These are phyloP conservation scores for Platanthera guangdongensis DNA, from an alignment of 106 monocot species.

Conservation along the genomic window DNA sequence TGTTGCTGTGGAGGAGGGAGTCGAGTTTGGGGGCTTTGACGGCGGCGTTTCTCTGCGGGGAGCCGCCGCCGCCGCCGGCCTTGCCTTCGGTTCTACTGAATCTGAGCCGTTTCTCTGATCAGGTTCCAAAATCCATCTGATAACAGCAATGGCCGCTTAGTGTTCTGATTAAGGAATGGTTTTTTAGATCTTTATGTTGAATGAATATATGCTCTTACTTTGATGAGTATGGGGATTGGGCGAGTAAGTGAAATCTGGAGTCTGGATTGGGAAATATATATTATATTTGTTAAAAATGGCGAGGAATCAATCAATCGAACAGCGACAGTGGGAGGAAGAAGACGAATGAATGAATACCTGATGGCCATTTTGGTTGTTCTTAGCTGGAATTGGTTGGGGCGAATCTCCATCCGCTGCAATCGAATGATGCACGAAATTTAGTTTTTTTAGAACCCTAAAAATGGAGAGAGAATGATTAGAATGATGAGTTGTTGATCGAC, in stretches of 20 bases:
- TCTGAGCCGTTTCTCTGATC: conserved; percentile 16
- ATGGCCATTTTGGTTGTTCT: conserved; percentile 27
- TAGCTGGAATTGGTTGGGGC: conserved; percentile 22
- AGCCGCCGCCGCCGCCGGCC: not conserved
- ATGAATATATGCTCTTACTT: conserved; percentile 7
- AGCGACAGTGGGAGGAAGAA: not conserved
- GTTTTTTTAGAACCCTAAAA: not conserved
- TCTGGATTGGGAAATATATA: conserved; percentile 16
- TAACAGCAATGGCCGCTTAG: not conserved
- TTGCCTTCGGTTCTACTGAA: conserved; percentile 19
- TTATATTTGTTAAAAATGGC: not conserved
- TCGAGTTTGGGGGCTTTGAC: conserved; percentile 18
- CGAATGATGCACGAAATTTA: conserved; percentile 3
- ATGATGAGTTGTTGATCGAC: conserved; percentile 11
- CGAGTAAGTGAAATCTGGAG: conserved; percentile 37
- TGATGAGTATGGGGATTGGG: conserved; percentile 40
- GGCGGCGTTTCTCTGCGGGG: conserved; percentile 26
- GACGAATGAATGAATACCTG: conserved; percentile 16
- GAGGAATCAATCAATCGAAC: not conserved
- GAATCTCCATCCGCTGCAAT: conserved; percentile 52
- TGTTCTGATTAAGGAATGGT: not conserved
- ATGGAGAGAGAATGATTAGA: not conserved
- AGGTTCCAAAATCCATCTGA: conserved; percentile 26
- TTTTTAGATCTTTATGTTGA: not conserved
- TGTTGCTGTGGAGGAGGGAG: too few relatives aligned